Evolutionary conservation across 2,329 filamentous ascomycete genomes (phyloP).

Genomic region (Ascocoryne sarcoides): DNA sequence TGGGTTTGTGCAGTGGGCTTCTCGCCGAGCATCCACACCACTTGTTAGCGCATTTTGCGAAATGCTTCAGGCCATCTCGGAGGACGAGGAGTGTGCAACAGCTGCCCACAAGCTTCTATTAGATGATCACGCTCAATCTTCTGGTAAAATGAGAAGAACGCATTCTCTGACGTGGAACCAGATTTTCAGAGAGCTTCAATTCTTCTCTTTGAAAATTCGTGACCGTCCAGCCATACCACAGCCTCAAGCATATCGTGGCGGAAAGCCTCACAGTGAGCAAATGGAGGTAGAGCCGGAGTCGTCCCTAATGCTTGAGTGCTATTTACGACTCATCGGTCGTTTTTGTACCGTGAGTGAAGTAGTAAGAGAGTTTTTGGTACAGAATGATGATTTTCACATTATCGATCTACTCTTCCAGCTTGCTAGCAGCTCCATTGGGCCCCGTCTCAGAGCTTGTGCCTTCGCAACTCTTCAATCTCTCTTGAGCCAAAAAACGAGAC

Average conservation of each 20-base stretch:
- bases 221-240: constrained; percentile 57
- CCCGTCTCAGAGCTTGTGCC: constrained; percentile 71
- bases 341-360: constrained; percentile 64
- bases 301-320: constrained; percentile 93
- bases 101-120: constrained; percentile 82
- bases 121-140: constrained; percentile 68
- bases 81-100: constrained; percentile 72
- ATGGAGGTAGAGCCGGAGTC: constrained; percentile 84
- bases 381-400: constrained; percentile 55
- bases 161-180: constrained; percentile 87
- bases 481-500: constrained; percentile 61
- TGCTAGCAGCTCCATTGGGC: constrained; percentile 66
- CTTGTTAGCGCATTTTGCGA: constrained; percentile 94
- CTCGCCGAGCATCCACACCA: constrained; percentile 88
- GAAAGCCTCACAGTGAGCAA: constrained; percentile 54
- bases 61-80: constrained; percentile 82
- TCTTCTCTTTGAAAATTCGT: constrained; percentile 71
- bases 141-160: constrained; percentile 71
- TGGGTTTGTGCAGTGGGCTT: constrained; percentile 96
- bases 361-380: constrained; percentile 66
- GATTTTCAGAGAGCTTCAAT: constrained; percentile 82
- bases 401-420: constrained; percentile 69
- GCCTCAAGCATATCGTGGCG: constrained; percentile 43
- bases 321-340: constrained; percentile 79
- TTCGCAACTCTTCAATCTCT: constrained; percentile 72